Conservation (phyloP, 805 yeast species). For the Pachysolen tannophilus region DNA sequence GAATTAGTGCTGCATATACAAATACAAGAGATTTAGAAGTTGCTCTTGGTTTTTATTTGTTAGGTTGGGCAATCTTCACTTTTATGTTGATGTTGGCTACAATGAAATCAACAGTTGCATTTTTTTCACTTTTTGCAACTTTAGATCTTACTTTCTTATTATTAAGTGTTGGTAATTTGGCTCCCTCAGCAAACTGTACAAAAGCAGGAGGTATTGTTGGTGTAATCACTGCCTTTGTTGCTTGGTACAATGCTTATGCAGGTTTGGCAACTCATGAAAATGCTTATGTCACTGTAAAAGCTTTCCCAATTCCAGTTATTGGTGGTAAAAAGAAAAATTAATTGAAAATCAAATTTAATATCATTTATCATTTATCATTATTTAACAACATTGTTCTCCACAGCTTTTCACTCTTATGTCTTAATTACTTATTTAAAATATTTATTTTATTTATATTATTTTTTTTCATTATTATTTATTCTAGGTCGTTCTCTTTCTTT, state of each 20-base stretch:
- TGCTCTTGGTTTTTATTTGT: constrained; percentile 48
- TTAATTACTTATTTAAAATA: not conserved
- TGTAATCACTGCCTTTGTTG: constrained; percentile 48
- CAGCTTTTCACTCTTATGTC: too few relatives aligned
- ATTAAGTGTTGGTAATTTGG: constrained; percentile 43
- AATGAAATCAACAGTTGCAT: constrained; percentile 44
- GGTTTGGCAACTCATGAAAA: constrained; percentile 62
- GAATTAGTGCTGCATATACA: constrained; percentile 40
- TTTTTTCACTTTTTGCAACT: constrained; percentile 45
- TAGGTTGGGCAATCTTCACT: constrained; percentile 62
- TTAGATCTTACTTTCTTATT: constrained; percentile 47
- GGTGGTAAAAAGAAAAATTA: not conserved
- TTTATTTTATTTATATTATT: not conserved
- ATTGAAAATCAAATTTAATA: too few relatives aligned
- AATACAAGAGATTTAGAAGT: constrained; percentile 36
- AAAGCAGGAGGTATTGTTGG: constrained; percentile 63
- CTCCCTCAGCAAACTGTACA: constrained; percentile 28
- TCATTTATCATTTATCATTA: constrained; percentile 1
- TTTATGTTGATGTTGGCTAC: constrained; percentile 50
- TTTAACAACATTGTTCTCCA: too few relatives aligned
- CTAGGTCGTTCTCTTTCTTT: not conserved
- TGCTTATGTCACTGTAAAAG: constrained; percentile 39
- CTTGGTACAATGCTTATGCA: constrained; percentile 67
- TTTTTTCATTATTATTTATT: not conserved
- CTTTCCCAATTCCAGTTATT: constrained; percentile 21